These are phyloP conservation scores for Aphanomyces astaci DNA, from an alignment of 352 stramenopile species.

Conservation along the genomic window DNA sequence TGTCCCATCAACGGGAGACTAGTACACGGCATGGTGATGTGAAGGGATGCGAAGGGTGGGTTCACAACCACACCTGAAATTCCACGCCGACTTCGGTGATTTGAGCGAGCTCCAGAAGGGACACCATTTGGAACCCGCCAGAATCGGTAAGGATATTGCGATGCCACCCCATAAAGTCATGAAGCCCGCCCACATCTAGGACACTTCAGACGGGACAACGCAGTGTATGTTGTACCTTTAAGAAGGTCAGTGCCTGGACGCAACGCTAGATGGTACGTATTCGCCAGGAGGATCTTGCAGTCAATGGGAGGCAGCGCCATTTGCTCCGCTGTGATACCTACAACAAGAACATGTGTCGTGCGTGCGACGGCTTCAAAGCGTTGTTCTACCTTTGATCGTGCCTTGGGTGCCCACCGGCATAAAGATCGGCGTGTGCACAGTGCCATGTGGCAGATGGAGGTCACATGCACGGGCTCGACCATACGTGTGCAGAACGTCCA, in stretches of 20 bases:
- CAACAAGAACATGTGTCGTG: neutral
- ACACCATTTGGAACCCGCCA: constrained; percentile 98
- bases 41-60: too few relatives aligned
- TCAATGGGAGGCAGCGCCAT: constrained; percentile 58
- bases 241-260: constrained; percentile 86
- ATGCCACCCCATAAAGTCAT: constrained; percentile 95
- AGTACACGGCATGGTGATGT: too few relatives aligned
- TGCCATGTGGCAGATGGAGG: constrained; percentile 75
- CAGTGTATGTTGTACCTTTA: constrained; percentile 19
- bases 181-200: constrained; percentile 86
- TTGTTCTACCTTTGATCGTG: constrained; percentile 86
- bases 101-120: constrained; percentile 89
- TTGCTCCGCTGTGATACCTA: constrained; percentile 72
- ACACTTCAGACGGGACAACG: constrained; percentile 28
- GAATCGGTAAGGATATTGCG: constrained; percentile 95
- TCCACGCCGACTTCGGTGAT: constrained; percentile 82
- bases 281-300: constrained; percentile 92
- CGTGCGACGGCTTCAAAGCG: neutral
- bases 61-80: constrained; percentile 32
- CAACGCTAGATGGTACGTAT: constrained; percentile 96
- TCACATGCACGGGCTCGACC: constrained; percentile 60
- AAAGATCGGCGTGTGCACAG: constrained; percentile 90
- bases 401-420: constrained; percentile 97
- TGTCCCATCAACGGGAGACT: constrained; percentile 85
- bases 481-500: constrained; percentile 23